Evolutionary conservation across 2,329 filamentous ascomycete species (phyloP), one percentile per base, ranked within the genome.

Genomic region (Apiospora rasikravindrae): DNA sequence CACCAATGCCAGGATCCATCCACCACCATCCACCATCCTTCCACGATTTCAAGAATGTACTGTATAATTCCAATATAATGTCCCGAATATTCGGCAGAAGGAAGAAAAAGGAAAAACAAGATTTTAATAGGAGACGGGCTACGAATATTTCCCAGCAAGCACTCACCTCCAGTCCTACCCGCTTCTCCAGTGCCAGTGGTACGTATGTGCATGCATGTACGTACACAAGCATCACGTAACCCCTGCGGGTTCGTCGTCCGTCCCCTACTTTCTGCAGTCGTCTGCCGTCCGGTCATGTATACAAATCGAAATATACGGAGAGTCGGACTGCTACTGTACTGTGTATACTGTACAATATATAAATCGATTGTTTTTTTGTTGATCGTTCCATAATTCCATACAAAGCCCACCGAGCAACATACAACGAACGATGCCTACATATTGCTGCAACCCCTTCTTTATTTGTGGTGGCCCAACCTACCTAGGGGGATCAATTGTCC

Each of bases 351-450:
- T 64, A 64, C 57, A 64, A 40, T 26, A 42, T 64, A 64, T 40
- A 6, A 37, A n/a, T 64, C 33, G 22, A 64, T 40, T 37, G 33
- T 37, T 33, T 37, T 64, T 61, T 61, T 64, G 57, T 64, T 40
- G 57, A 64, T 64, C 57, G 57, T 64, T 64, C 57, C 57, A 64
- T 64, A 64, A 22, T 40, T 64, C 57, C 57, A 40, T 64, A 64
- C 57, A 64, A 64, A 64, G 57, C 57, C 57, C 57, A 64, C 57
- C 11, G n/a, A 64, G 53, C 57, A 64, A 64, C 33, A 40, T 19
- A 40, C 57, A 64, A 64, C 33, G 57, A 40, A 64, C 57, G 57
- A 64, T 64, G 7, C 33, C 57, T 64, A 40, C 33, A 37, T 64
- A n/a, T 64, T 19, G 29, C 19, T 40, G 33, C 57, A 64, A 40